Evolutionary conservation across 2,329 filamentous ascomycete genomes (phyloP).

Genomic region (Xylariaceae sp.): DNA sequence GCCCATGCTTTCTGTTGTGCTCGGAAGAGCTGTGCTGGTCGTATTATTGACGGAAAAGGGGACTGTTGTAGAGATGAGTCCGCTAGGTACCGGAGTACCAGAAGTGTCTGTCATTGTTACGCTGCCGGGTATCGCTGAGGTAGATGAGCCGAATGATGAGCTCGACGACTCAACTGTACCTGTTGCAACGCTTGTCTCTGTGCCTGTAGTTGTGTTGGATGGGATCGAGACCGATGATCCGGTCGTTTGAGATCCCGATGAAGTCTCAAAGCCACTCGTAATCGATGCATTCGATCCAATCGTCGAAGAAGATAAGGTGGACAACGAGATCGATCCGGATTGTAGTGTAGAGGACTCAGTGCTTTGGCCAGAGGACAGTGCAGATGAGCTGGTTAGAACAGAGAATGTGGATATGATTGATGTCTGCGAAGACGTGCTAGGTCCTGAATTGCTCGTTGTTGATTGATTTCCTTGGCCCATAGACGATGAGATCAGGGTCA

Average conservation of each 20-base stretch:
- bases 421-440: too few relatives aligned
- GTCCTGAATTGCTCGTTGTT: not conserved
- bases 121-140: not conserved
- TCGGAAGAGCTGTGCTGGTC: constrained; percentile 1
- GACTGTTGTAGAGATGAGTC: not conserved
- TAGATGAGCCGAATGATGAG: not conserved
- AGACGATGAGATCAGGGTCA: not conserved
- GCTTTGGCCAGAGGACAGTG: too few relatives aligned
- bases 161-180: constrained; percentile 1
- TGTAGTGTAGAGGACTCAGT: too few relatives aligned
- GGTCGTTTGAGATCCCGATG: too few relatives aligned
- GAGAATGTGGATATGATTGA: too few relatives aligned
- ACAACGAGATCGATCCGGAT: too few relatives aligned
- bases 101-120: not conserved
- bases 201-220: not conserved
- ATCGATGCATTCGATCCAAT: not conserved
- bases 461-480: constrained; percentile 8
- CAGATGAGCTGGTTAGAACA: too few relatives aligned
- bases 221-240: too few relatives aligned
- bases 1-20: too few relatives aligned
- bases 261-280: too few relatives aligned
- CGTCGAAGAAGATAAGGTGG: too few relatives aligned
- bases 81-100: not conserved
- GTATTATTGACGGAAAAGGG: constrained; percentile 8
- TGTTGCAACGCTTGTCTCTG: not conserved